Percentiles rank a stretch among this genome's conserved stretches.
Conservation (phyloP, 306 rosid species). For the Chamaecrista fasciculata region DNA sequence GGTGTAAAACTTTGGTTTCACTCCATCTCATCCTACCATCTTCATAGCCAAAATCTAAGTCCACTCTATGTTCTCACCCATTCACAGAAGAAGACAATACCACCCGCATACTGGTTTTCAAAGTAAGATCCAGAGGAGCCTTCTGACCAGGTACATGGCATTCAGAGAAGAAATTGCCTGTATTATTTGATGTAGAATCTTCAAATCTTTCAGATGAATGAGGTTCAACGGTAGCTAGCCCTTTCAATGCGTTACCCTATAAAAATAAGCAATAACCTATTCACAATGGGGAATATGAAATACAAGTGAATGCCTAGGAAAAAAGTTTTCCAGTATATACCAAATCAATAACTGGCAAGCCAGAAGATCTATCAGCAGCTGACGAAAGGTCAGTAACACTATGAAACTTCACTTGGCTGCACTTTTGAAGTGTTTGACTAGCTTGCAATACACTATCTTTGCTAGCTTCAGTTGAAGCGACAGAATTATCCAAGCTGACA, state of each 20-base stretch:
- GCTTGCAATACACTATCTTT: conserved; percentile 32
- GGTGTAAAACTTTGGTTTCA: conserved; percentile 9
- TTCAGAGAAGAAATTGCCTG: conserved; percentile 45
- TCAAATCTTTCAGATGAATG: conserved; percentile 36
- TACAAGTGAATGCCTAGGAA: conserved; percentile 1
- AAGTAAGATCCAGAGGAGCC: conserved; percentile 85
- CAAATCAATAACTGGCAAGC: conserved; percentile 66
- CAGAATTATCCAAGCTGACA: conserved; percentile 46
- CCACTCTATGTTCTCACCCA: conserved; percentile 49
- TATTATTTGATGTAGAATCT: conserved; percentile 36
- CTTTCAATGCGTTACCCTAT: conserved; percentile 81
- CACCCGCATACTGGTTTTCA: conserved; percentile 73
- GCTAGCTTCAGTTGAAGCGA: conserved; percentile 34
- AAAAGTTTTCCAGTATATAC: conserved; percentile 36
- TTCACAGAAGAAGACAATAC: conserved; percentile 52
- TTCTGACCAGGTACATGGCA: conserved; percentile 58
- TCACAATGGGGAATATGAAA: conserved; percentile 2
- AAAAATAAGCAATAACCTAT: conserved; percentile 12
- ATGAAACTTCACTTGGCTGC: conserved; percentile 62
- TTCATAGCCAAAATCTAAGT: conserved; percentile 9
- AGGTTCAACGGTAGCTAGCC: conserved; percentile 53
- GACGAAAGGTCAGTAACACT: conserved; percentile 77
- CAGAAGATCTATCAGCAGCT: conserved; percentile 50
- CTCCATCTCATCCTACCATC: conserved; percentile 4
- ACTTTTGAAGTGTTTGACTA: conserved; percentile 47